Base-by-base conservation (phyloP, 2,329 filamentous ascomycete genomes). In the Sclerotinia nivalis region DNA sequence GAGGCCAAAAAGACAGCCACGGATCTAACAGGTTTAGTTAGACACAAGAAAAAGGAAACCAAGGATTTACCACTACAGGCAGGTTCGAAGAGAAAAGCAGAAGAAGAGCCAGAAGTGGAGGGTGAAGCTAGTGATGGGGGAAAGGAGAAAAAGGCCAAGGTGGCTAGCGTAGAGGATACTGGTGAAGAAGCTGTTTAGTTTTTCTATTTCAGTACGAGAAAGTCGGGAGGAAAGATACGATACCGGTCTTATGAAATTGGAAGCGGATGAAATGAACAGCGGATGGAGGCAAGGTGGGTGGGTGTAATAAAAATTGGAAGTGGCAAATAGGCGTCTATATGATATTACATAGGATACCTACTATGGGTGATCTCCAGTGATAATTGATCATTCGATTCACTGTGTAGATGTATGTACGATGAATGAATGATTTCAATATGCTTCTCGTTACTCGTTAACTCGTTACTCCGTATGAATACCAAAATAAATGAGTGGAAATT, bases 1-100 rank as follows among this genome's bases (percentile, higher is more conserved):
- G 90, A 93, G 77, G 91, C 90, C 40, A 91, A 59, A 49, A 71
- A 69, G 59, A 70, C 40, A 47, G 92, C 92, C 9, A 93, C 86
- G 22, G 76, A 96, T 77, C 82, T 96, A 20, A 88, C 86, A 0
- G 86, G 89, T n/a, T 82, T 95, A 59, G 89, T 95, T 56, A 88
- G 90, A 77, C 82, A 84, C 77, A 94, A 90, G 81, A 88, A 88
- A 80, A 78, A 80, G 70, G 72, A 77, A 58, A 71, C 76, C 28
- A 74, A 77, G 67, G 73, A 76, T 40, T 76, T 40, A 77, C 80
- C 6, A 84, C 82, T 68, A 80, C 80, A 68, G 86, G 82, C 65
- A 22, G 65, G 55, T 20, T 80, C 80, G 61, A 87, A 88, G 76
- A 80, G 88, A 78, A 88, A 89, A 79, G 89, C 83, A 70, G 81